These are phyloP conservation scores for Ascoidea asiatica DNA, from an alignment of 805 yeast species.

Conservation along the genomic window DNA sequence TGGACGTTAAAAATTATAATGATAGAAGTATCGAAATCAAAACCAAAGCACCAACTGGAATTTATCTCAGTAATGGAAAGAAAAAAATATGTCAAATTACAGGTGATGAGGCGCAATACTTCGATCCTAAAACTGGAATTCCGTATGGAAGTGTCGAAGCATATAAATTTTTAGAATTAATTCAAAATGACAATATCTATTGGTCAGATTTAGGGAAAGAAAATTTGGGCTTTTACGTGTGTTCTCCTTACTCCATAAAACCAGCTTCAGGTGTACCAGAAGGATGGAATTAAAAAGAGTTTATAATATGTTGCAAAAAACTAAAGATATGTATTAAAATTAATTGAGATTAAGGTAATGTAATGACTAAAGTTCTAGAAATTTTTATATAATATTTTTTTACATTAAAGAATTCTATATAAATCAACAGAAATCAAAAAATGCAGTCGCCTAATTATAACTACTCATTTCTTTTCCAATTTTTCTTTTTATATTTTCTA, in stretches of 20 bases:
- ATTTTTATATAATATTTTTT: too few relatives aligned
- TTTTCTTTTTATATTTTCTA: constrained; percentile 5
- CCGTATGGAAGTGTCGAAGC: constrained; percentile 79
- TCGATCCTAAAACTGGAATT: constrained; percentile 79
- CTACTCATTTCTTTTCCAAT: constrained; percentile 5
- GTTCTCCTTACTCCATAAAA: not conserved
- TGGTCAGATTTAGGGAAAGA: not conserved
- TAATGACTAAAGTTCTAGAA: too few relatives aligned
- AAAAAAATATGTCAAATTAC: constrained; percentile 57
- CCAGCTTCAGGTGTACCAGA: not conserved
- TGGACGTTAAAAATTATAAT: constrained; percentile 33
- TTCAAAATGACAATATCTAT: not conserved
- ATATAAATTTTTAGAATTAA: constrained; percentile 41
- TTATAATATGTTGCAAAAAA: too few relatives aligned
- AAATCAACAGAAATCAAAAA: too few relatives aligned
- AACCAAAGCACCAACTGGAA: constrained; percentile 67
- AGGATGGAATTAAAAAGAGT: too few relatives aligned
- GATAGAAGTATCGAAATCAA: constrained; percentile 35
- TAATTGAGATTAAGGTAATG: too few relatives aligned
- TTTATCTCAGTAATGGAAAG: constrained; percentile 57
- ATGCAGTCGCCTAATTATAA: too few relatives aligned
- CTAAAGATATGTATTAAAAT: too few relatives aligned
- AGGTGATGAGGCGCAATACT: constrained; percentile 68
- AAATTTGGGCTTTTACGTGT: not conserved
- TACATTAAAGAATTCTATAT: too few relatives aligned